These are phyloP conservation scores for Excoecaria agallocha DNA, from an alignment of 345 rosid species.

Conservation along the genomic window DNA sequence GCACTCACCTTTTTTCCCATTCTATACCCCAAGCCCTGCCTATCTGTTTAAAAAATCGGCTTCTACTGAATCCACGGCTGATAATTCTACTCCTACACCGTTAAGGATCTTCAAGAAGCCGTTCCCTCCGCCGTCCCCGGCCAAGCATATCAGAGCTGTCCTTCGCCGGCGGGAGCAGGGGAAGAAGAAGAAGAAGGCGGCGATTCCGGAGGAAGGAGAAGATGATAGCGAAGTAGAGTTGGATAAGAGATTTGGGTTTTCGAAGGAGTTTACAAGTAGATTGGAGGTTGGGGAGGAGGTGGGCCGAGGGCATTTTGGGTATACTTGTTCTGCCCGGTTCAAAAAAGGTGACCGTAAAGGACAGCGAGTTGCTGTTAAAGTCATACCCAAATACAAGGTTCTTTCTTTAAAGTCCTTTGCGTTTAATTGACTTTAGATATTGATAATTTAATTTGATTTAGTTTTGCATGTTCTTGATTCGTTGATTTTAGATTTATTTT, in stretches of 20 bases:
- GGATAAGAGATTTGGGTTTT: constrained; percentile 91
- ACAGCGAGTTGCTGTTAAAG: constrained; percentile 86
- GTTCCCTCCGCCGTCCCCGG: constrained; percentile 91
- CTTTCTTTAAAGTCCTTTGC: not conserved
- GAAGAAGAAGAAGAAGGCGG: constrained; percentile 38
- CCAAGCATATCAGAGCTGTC: constrained; percentile 80
- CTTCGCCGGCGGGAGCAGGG: constrained; percentile 55
- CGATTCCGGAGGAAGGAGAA: constrained; percentile 45
- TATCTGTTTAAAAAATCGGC: constrained; percentile 72
- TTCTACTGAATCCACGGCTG: constrained; percentile 61
- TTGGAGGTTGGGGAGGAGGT: constrained; percentile 81
- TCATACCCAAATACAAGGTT: constrained; percentile 93
- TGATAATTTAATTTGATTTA: constrained; percentile 4
- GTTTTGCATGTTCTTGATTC: constrained; percentile 3
- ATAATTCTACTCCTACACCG: constrained; percentile 63
- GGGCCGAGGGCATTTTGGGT: constrained; percentile 98
- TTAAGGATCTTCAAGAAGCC: constrained; percentile 67
- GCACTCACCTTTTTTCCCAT: constrained; percentile 72
- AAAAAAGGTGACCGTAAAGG: constrained; percentile 88
- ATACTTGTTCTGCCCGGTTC: constrained; percentile 86
- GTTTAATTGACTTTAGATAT: not conserved
- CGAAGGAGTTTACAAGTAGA: constrained; percentile 61
- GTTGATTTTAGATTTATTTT: not conserved
- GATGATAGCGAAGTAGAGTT: constrained; percentile 50
- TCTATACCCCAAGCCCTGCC: constrained; percentile 87